These are phyloP conservation scores for Citrus maxima DNA, from an alignment of 345 rosid genomes.

Conservation along the genomic window DNA sequence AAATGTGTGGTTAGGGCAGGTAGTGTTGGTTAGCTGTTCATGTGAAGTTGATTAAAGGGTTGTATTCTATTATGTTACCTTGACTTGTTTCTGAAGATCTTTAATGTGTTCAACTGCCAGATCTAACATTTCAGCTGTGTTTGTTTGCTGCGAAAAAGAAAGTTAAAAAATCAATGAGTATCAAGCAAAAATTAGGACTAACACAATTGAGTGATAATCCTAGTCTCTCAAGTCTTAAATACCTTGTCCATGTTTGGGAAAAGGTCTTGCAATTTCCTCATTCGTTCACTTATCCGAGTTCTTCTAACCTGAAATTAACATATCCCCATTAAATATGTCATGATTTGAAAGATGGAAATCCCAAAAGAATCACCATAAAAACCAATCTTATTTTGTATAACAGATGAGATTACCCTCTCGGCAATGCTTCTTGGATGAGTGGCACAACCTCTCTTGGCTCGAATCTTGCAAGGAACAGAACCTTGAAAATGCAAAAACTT, in stretches of 20 bases:
- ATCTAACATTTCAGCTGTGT: conserved; percentile 76
- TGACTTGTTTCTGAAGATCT: conserved; percentile 59
- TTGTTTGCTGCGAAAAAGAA: conserved; percentile 49
- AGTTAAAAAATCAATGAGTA: not conserved
- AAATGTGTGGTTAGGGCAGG: conserved; percentile 7
- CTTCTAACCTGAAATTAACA: conserved; percentile 49
- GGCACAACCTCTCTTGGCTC: conserved; percentile 87
- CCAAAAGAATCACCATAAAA: not conserved
- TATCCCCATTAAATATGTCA: not conserved
- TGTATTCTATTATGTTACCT: conserved; percentile 32
- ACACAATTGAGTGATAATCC: not conserved
- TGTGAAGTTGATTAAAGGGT: conserved; percentile 2
- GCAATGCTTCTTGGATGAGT: conserved; percentile 98
- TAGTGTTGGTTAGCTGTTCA: conserved; percentile 14
- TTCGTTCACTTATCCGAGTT: conserved; percentile 63
- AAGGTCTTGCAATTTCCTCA: conserved; percentile 63
- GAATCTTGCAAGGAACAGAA: conserved; percentile 72
- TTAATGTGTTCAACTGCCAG: conserved; percentile 68
- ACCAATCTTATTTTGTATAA: not conserved
- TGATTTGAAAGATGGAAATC: not conserved
- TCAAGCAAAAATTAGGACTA: not conserved
- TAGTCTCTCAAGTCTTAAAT: conserved; percentile 15
- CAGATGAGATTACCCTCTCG: conserved; percentile 56
- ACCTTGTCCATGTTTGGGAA: conserved; percentile 75
- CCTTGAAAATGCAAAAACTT: conserved; percentile 57